Evolutionary conservation across 306 rosid genomes (phyloP), one percentile per base, ranked within the genome.

Genomic region (Mimosa pudica): DNA sequence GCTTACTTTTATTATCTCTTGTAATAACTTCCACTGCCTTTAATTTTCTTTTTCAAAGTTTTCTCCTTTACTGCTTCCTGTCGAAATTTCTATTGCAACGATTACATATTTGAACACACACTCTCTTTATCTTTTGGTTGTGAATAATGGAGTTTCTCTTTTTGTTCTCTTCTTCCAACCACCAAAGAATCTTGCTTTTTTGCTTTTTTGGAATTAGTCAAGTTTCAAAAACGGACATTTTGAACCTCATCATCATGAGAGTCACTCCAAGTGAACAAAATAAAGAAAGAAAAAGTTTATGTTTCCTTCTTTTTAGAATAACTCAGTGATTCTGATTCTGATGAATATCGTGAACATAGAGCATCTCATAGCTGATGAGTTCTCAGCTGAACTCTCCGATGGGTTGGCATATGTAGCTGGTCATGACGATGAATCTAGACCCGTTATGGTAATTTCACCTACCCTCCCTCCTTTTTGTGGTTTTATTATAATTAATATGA

Each of bases 351-450:
- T 55, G 52, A 63, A 85, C 70, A 70, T 76, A 95, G 99, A 93
- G 16, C 82, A 88, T 82, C 81, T 95, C 77, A 93, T 93, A 84
- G 99, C 99, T 13, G 99, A 95, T 79, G 98, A 95, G 83, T 95
- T 95, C 90, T 95, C 99, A 36, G 92, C 96, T 20, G 99, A 95
- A 81, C 92, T 95, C 2, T 90, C 97, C 42, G 99, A 95, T 6
- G 99, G 99, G 0, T 89, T 91, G 70, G 99, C 99, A 36, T 95
- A 91, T 75, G 90, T 91, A 2, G 91, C 98, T 6, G 99, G 99
- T 33, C 94, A 93, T 57, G 99, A 95, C 64, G 98, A 95, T 24
- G 97, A 95, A 77, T 89, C 92, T 33, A 89, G 98, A 72, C 99
- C 99, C 14, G 90, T 95, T 85, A 4, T 93, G 91, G 99, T 94